Percentiles rank a stretch among this genome's conserved stretches.
Conservation (phyloP, 2,329 filamentous ascomycete genomes). For the Zasmidium angulare region DNA sequence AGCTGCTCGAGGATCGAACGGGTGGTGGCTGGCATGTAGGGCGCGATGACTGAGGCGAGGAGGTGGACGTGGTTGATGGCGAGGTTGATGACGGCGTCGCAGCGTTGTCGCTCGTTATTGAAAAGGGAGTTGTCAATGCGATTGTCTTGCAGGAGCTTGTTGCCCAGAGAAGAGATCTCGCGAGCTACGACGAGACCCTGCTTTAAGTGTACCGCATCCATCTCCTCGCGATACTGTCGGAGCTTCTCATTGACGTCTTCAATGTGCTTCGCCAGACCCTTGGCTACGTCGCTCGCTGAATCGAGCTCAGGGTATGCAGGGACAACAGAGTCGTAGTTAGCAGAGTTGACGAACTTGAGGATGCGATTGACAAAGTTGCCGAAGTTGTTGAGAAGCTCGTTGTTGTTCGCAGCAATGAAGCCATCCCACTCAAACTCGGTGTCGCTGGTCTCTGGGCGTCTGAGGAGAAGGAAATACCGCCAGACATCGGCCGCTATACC, state of each 20-base stretch:
- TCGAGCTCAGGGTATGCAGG: slow-evolving; percentile 50
- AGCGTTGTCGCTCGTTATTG: slow-evolving; percentile 58
- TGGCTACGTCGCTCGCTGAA: slow-evolving; percentile 42
- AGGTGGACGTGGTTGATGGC: slow-evolving; percentile 82
- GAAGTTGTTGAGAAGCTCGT: slow-evolving; percentile 75
- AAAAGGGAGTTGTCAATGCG: slow-evolving; percentile 63
- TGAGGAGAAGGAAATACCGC: slow-evolving; percentile 85
- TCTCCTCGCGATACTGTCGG: slow-evolving; percentile 64
- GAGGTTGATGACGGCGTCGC: slow-evolving; percentile 68
- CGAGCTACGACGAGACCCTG: slow-evolving; percentile 65
- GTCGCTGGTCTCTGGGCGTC: slow-evolving; percentile 81
- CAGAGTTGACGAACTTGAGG: slow-evolving; percentile 70
- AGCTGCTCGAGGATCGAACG: slow-evolving; percentile 77
- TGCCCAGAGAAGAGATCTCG: slow-evolving; percentile 64
- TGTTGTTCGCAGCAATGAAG: slow-evolving; percentile 85
- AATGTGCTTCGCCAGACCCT: slow-evolving; percentile 43
- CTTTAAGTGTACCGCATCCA: slow-evolving; percentile 71
- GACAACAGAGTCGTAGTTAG: slow-evolving; percentile 65
- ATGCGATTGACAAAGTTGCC: slow-evolving; percentile 60
- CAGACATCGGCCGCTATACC: slow-evolving; percentile 85
- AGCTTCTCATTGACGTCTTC: slow-evolving; percentile 66
- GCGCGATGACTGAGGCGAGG: slow-evolving; percentile 73
- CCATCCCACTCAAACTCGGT: slow-evolving; percentile 87
- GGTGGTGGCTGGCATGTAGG: slow-evolving; percentile 82
- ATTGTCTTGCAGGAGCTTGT: slow-evolving; percentile 60